A percentile compares a stretch with the other conserved stretches of the same genome.
phyloP scores from a whole-genome alignment of 106 monocot genomes.

The Platanthera zijinensis region DNA sequence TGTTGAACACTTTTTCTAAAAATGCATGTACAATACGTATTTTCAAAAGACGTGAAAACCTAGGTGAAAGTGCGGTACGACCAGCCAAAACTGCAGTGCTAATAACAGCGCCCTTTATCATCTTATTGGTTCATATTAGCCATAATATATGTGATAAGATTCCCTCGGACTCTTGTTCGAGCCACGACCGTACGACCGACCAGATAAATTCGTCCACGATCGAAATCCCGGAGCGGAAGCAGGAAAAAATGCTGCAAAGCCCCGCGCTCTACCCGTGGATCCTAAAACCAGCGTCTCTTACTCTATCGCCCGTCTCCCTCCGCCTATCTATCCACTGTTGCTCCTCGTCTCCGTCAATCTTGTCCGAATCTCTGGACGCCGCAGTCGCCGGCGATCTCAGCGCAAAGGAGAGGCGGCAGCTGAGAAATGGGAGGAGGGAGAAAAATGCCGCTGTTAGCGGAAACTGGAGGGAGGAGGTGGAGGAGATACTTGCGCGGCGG shows the following conservation, averaged over 20 bases:
- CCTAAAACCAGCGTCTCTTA: not conserved
- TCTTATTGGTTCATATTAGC: no score
- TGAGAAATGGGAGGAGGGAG: conserved; percentile 70
- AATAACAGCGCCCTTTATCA: no score
- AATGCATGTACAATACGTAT: no score
- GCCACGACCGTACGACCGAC: no score
- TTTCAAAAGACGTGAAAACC: no score
- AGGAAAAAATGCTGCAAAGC: not conserved
- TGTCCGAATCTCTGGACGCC: not conserved
- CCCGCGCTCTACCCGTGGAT: not conserved
- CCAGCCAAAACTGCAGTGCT: no score
- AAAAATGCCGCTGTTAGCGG: conserved; percentile 18
- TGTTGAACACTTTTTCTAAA: no score
- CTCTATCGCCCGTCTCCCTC: not conserved
- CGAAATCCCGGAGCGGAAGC: not conserved
- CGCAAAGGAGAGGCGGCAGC: conserved; percentile 67
- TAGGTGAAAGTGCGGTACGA: no score
- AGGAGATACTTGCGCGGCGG: conserved; percentile 56
- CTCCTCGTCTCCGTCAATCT: not conserved
- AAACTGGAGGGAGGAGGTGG: conserved; percentile 76
- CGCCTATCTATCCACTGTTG: not conserved
- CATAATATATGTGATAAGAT: no score
- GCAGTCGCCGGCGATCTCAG: conserved; percentile 22
- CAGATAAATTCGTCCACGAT: no score
- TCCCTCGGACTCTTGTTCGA: no score